Percentiles rank a stretch among this genome's conserved stretches.
Conservation (phyloP, 352 stramenopile species). For the Phytophthora chlamydospora region DNA sequence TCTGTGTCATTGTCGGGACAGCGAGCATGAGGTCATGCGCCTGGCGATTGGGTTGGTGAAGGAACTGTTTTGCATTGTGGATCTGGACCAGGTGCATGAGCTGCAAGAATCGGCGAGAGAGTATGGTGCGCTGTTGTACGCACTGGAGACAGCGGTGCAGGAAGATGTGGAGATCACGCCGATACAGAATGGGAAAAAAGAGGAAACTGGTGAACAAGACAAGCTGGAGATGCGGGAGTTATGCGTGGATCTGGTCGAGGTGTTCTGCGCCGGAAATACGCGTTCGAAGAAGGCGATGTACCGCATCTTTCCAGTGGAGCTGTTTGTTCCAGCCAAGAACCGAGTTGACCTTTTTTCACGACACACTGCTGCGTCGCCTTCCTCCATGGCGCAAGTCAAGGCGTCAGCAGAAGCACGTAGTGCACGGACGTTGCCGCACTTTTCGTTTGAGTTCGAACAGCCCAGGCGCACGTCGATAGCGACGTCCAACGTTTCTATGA, state of each 20-base stretch:
- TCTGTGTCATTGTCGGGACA: constrained; percentile 57
- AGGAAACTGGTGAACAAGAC: constrained; percentile 10
- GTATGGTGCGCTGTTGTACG: constrained; percentile 78
- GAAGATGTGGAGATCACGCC: constrained; percentile 27
- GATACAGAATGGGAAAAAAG: constrained; percentile 17
- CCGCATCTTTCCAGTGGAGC: constrained; percentile 79
- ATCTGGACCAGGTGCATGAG: constrained; percentile 78
- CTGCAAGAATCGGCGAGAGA: constrained; percentile 81
- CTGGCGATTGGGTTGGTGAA: constrained; percentile 73
- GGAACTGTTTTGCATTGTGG: constrained; percentile 75
- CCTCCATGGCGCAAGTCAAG: constrained; percentile 35
- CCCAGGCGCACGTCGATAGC: constrained; percentile 31
- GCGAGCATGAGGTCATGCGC: constrained; percentile 50
- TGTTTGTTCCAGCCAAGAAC: constrained; percentile 74
- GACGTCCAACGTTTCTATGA: constrained; percentile 16
- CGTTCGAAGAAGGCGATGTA: constrained; percentile 81
- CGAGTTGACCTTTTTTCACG: constrained; percentile 59
- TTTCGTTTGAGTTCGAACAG: constrained; percentile 72
- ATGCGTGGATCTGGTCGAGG: constrained; percentile 73
- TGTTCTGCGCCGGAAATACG: constrained; percentile 84
- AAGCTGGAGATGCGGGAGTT: constrained; percentile 48
- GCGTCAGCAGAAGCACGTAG: constrained; percentile 29
- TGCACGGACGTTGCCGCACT: constrained; percentile 61
- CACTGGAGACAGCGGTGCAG: constrained; percentile 53
- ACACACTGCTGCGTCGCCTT: constrained; percentile 54